phyloP scores from a whole-genome alignment of 2,329 filamentous ascomycete species.

The Lecanicillium sp. region DNA sequence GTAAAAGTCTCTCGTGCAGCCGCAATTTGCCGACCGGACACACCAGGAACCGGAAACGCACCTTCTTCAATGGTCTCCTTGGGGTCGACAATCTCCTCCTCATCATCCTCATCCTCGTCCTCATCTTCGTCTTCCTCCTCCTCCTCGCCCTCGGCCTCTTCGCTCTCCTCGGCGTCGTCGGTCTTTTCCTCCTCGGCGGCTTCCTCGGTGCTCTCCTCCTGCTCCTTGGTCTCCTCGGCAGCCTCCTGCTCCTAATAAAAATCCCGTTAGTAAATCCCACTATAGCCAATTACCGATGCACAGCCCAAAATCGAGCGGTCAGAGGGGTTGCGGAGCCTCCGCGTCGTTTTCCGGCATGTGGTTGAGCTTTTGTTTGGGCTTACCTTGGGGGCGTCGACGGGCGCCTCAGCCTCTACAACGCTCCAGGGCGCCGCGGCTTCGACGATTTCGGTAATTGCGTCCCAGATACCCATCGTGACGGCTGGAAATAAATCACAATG shows the following conservation, averaged over 20 bases:
- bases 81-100: constrained; percentile 78
- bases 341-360: too few species aligned
- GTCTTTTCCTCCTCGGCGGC: constrained; percentile 19
- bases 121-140: constrained; percentile 41
- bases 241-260: constrained; percentile 27
- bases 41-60: constrained; percentile 45
- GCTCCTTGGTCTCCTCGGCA: constrained; percentile 17
- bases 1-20: too few species aligned
- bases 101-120: constrained; percentile 56
- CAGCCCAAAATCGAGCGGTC: too few species aligned
- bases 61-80: constrained; percentile 89
- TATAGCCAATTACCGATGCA: too few species aligned
- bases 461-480: constrained; percentile 59
- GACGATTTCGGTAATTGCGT: constrained; percentile 55
- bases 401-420: constrained; percentile 58
- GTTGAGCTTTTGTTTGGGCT: too few species aligned
- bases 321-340: too few species aligned
- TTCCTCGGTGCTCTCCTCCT: constrained; percentile 17
- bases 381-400: constrained; percentile 57
- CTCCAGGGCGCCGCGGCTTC: constrained; percentile 59
- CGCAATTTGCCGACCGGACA: too few species aligned
- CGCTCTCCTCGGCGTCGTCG: constrained; percentile 27
- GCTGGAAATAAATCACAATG: constrained; percentile 27
- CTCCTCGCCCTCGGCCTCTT: constrained; percentile 39
- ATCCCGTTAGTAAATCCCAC: constrained; percentile 1